Conservation (phyloP, 2,329 filamentous ascomycete species). For the Ceratocystis lukuohia region DNA sequence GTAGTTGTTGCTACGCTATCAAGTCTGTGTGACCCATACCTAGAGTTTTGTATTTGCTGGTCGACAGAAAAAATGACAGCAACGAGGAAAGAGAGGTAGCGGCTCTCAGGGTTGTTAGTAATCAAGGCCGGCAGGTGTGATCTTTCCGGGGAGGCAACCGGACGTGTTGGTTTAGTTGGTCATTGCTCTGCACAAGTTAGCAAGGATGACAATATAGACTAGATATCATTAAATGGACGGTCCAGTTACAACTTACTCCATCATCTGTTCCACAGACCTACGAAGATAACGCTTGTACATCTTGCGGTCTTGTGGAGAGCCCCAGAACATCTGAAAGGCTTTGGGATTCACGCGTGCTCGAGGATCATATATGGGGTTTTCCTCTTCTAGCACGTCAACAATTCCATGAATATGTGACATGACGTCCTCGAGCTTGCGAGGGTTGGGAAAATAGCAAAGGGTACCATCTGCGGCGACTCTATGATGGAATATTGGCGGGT, state of each 20-base stretch:
- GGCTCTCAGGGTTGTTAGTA: too few species aligned
- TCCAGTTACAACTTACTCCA: slow-evolving; percentile 37
- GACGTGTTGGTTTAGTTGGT: slow-evolving; percentile 22
- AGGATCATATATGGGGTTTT: slow-evolving; percentile 78
- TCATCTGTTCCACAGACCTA: slow-evolving; percentile 57
- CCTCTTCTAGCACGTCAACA: slow-evolving; percentile 71
- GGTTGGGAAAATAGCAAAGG: slow-evolving; percentile 63
- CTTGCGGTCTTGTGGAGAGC: slow-evolving; percentile 60
- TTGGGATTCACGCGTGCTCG: slow-evolving; percentile 76
- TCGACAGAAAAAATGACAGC: not conserved
- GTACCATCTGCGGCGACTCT: slow-evolving; percentile 68
- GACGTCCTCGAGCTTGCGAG: slow-evolving; percentile 55
- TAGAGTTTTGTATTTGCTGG: not conserved
- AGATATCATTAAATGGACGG: too few species aligned
- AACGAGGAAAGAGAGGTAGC: not conserved
- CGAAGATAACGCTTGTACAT: slow-evolving; percentile 70
- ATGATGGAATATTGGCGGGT: slow-evolving; percentile 77
- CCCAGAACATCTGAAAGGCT: slow-evolving; percentile 79
- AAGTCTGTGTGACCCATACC: too few species aligned
- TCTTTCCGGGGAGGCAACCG: not conserved
- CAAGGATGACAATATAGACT: slow-evolving; percentile 4
- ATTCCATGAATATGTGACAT: slow-evolving; percentile 74
- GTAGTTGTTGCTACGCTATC: not conserved
- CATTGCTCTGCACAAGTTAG: slow-evolving; percentile 24
- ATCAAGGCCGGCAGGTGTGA: not conserved